Evolutionary conservation across 495 filamentous ascomycete genomes (phyloP), one percentile per base, ranked within the genome.

Genomic region (Daldinia loculata): DNA sequence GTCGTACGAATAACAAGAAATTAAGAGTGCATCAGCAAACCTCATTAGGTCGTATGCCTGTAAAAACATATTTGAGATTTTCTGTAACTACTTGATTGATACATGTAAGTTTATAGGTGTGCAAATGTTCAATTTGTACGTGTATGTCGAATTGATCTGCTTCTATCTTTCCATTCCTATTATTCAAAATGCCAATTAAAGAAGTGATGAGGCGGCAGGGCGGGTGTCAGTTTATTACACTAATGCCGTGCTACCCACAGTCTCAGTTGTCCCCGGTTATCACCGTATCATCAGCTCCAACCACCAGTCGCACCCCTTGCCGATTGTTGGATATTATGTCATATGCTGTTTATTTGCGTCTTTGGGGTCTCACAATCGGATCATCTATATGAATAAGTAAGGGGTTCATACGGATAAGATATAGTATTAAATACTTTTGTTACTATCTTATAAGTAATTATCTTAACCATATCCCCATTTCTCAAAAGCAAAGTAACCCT

Each of bases 191-290:
- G 17, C 43, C 24, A 48, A 48, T 48, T 48, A 22, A 48, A 48
- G 43, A 48, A 48, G 19, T 8, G 8, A 48, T 19, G 52, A 50
- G 36, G 52, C 15, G 41, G 59, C 60, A 61, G 48, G 60, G 27
- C 43, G 60, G 60, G 32, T 53, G 6, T 34, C 34, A 19, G 9
- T 36, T 27, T 27, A 43, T 59, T 45, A 15, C 41, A 32, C 63
- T 60, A 66, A 59, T 51, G 63, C 29, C 26, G 63, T 66, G 45
- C 22, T 53, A 66, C 56, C 43, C 24, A 53, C 19, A 17, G 55
- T 57, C 55, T 57, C 55, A 57, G 55, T 22, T 12, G 32, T 57
- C 27, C 55, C 55, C 55, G 30, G 30, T 15, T 19, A 6, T 38
- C 7, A 34, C 55, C 36, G 63, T 29, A 36, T 43, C 39, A 34